Percentiles rank a stretch among this genome's conserved stretches.
Evolutionary conservation across 129 eudicot genomes (phyloP).

Genomic region (Centrapalus pauciflorus): DNA sequence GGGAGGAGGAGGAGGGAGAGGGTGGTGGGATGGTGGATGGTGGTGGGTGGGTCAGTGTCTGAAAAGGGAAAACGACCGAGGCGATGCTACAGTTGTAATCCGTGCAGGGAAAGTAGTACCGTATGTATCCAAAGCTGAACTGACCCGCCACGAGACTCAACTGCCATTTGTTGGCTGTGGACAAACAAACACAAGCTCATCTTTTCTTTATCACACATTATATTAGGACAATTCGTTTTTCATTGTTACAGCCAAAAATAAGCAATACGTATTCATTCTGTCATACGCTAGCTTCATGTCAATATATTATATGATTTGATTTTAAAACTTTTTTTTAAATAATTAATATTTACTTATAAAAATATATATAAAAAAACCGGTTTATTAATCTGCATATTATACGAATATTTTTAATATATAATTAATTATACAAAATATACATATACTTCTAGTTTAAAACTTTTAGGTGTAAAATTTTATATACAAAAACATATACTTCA

Average conservation of each 20-base stretch:
- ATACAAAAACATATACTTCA: too few relatives aligned
- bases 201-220: constrained; percentile 1
- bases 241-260: background rate
- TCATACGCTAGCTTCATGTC: too few relatives aligned
- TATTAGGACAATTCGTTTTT: background rate
- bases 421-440: too few relatives aligned
- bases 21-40: background rate
- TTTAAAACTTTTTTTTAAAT: too few relatives aligned
- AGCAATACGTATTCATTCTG: too few relatives aligned
- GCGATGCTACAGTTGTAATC: constrained; percentile 1
- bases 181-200: constrained; percentile 24
- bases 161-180: constrained; percentile 48
- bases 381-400: too few relatives aligned
- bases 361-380: too few relatives aligned
- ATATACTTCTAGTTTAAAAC: too few relatives aligned
- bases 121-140: constrained; percentile 12
- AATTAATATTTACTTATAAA: too few relatives aligned
- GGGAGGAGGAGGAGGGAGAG: background rate
- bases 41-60: constrained; percentile 20
- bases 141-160: constrained; percentile 48
- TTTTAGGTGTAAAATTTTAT: too few relatives aligned
- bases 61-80: constrained; percentile 7
- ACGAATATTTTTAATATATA: too few relatives aligned
- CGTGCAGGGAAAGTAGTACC: constrained; percentile 38
- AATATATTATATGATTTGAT: too few relatives aligned